phyloP scores from a whole-genome alignment of 208 protist genomes.

The Vickermania spadyakhi region DNA sequence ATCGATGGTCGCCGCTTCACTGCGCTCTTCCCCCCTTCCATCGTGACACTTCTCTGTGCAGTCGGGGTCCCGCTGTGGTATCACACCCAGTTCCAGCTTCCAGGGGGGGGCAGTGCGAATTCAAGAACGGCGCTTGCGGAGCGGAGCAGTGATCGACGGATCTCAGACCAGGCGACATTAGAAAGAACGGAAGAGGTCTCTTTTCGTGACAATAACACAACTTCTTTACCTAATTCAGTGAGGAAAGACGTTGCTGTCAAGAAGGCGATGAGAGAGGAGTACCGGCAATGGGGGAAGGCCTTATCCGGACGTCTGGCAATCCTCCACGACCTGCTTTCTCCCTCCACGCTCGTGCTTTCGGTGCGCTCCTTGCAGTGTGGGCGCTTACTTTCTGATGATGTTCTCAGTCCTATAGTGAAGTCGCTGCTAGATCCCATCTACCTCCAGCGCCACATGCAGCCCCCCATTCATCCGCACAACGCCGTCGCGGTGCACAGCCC shows the following conservation, averaged over 20 bases:
- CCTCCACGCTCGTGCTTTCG: constrained; percentile 17
- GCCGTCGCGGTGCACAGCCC: neutral
- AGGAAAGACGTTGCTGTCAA: no score
- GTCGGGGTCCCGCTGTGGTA: constrained; percentile 15
- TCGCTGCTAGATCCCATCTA: constrained; percentile 10
- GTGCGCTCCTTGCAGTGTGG: constrained; percentile 49
- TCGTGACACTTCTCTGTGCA: constrained; percentile 47
- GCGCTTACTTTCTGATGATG: constrained; percentile 57
- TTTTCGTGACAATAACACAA: no score
- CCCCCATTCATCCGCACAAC: neutral
- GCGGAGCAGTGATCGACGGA: no score
- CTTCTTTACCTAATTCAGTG: no score
- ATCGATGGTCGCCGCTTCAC: constrained; percentile 33
- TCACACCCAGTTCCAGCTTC: no score
- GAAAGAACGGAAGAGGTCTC: no score
- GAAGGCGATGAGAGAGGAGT: no score
- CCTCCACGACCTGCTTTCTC: constrained; percentile 13
- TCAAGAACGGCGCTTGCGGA: no score
- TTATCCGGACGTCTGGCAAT: constrained; percentile 8
- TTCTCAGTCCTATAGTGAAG: constrained; percentile 43
- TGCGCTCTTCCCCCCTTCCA: constrained; percentile 30
- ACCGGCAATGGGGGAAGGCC: neutral
- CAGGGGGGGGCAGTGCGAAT: neutral
- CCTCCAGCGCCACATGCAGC: neutral
- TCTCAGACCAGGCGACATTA: no score